Evolutionary conservation across 768 basidiomycete genomes (phyloP), one percentile per base, ranked within the genome.

Genomic region (Phylloporus rhodoxanthus): DNA sequence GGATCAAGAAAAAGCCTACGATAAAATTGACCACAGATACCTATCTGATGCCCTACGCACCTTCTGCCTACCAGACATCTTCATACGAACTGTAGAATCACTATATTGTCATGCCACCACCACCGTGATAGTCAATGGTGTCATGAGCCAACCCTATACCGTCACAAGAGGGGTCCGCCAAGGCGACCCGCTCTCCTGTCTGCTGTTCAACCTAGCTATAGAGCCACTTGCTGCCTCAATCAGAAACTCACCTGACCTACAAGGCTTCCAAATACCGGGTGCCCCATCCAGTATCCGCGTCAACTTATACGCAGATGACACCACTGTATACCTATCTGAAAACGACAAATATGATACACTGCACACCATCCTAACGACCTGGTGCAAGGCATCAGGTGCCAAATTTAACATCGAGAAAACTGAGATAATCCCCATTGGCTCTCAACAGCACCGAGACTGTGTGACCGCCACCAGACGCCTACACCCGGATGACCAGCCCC

Each of bases 21-120:
- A 74, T 23, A 70, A 69, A 45, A 67, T 74, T 0, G 20, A 29
- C 0, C 70, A 73, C 19, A 26, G 52, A 3, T 74, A 65, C 59
- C 52, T 73, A 7, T 7, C 34, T 8, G 5, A 10, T 4, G 5
- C 5, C 19, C 19, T 38, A 2, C 10, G 20, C 8, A 21, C 9
- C 19, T 38, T 38, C 14, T 2, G 11, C 8, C 19, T 38, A 10
- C 37, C 37, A 1, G 10, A 19, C 19, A 5, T 11, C 3, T 38
- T 38, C 20, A 10, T 38, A 2, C 10, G 19, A 10, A 38, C 37
- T 2, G 37, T 38, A 6, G 11, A 10, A 20, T 20, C 17, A 19
- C 19, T 38, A 1, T 38, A 38, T 20, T 3, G 11, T 2, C 20
- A 21, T 10, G 37, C 37, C 1, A 20, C 10, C 8, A 38, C 20